These are phyloP conservation scores for Russula earlei DNA, from an alignment of 768 basidiomycete genomes.

Conservation along the genomic window DNA sequence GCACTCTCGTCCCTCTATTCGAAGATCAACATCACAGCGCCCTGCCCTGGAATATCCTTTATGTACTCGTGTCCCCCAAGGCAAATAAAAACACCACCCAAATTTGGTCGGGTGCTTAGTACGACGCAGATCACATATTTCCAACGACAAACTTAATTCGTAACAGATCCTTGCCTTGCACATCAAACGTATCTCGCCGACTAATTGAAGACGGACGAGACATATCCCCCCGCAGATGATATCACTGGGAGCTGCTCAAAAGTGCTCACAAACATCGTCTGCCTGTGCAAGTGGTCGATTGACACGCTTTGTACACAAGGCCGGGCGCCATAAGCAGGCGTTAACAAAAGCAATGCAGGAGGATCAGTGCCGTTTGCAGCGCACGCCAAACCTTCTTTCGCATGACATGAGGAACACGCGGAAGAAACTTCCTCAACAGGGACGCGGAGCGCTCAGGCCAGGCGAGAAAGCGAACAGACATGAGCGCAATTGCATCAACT, in stretches of 20 bases:
- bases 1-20: background rate
- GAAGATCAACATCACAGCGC: background rate
- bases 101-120: background rate
- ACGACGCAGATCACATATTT: background rate
- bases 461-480: background rate
- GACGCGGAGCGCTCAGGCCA: background rate
- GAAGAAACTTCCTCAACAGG: background rate
- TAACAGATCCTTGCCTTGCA: no score
- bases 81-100: background rate
- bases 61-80: background rate
- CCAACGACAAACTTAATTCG: background rate
- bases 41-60: background rate
- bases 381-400: conserved; percentile 4
- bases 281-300: background rate
- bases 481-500: background rate
- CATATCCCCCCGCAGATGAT: background rate
- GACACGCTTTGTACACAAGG: background rate
- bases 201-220: background rate
- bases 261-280: background rate
- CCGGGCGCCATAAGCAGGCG: background rate
- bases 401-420: background rate
- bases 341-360: background rate
- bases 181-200: no score
- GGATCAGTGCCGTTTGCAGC: background rate
- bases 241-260: background rate